These are phyloP conservation scores for Eutrema heterophyllum DNA, from an alignment of 345 rosid species.

Conservation along the genomic window DNA sequence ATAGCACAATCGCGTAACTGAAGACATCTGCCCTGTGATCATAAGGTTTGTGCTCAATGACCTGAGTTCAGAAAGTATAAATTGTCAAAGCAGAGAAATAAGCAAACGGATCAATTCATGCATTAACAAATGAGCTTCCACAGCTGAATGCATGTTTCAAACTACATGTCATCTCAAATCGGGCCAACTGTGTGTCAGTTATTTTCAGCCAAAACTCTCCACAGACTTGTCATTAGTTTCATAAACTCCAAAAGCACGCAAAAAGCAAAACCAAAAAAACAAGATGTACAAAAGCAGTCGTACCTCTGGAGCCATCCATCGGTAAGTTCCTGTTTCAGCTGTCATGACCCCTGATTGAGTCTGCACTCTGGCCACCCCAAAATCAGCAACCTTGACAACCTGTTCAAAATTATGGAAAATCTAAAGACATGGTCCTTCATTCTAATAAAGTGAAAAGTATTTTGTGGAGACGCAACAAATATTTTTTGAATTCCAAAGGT, in stretches of 20 bases:
- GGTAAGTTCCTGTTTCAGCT: conserved; percentile 98
- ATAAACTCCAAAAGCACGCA: not conserved
- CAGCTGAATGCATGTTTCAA: not conserved
- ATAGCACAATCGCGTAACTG: conserved; percentile 79
- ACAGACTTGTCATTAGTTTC: not conserved
- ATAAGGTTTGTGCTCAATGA: conserved; percentile 87
- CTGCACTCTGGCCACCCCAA: conserved; percentile 97
- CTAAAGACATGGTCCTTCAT: not conserved
- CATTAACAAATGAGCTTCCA: not conserved
- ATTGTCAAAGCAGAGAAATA: not conserved
- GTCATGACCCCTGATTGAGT: conserved; percentile 92
- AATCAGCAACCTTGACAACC: conserved; percentile 98
- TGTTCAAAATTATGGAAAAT: conserved; percentile 22
- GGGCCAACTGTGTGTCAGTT: not conserved
- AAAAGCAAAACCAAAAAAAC: not conserved
- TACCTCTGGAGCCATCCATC: conserved; percentile 99
- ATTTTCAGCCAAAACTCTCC: not conserved
- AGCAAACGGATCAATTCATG: not conserved
- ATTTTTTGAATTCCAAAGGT: not conserved
- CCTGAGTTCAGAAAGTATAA: conserved; percentile 48
- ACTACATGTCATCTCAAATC: not conserved
- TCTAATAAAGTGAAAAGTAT: not conserved
- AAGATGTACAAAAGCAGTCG: conserved; percentile 1
- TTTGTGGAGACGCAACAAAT: not conserved
- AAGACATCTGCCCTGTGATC: conserved; percentile 91